Base-by-base conservation (phyloP, 495 filamentous ascomycete species). In the Aspergillus campestris region DNA sequence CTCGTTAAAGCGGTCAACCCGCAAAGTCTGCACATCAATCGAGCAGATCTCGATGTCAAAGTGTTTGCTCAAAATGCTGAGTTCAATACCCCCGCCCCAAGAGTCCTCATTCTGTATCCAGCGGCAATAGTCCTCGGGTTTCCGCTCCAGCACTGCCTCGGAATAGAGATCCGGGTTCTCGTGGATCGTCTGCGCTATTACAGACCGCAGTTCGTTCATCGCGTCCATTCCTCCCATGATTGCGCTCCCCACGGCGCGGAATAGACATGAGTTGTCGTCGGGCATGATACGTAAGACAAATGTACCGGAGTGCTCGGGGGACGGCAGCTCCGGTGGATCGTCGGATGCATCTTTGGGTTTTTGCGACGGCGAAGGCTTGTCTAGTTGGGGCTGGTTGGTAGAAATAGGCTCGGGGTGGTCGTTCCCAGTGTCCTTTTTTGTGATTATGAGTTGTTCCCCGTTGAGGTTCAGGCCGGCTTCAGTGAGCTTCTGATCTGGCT, bases 181-280 rank as follows among this genome's bases (percentile, higher is more conserved):
- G 48, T 86, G 83, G 45, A 98, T 96, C 12, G 78, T 75, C 28
- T 79, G 75, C n/a, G 87, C 87, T 3, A 95, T 78, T 12, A 94
- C 63, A n/a, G 81, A 82, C 35, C 92, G 84, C 5, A 97, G 72
- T 48, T 86, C 81, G 1, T 73, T 77, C 71, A 86, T 86, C n/a
- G 74, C 69, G 50, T 89, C 82, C 56, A 86, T 77, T 6, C 71
- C 72, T 34, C 82, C 81, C 45, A 87, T 75, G 13, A 95, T 74
- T 3, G 87, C 86, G 41, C 81, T 83, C 42, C 83, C 82, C 18
- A 97, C 77, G 0, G 94, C 92, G 8, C 89, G 84, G 63, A 97
- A 98, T 48, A 97, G 81, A 64, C 92, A 98, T 36, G 81, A 86
- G 63, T 96, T 96, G 60, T 98, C 92, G 58, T 96, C 92, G 8